phyloP scores from a whole-genome alignment of 2,329 filamentous ascomycete genomes.

The Aspergillus aculeatus region DNA sequence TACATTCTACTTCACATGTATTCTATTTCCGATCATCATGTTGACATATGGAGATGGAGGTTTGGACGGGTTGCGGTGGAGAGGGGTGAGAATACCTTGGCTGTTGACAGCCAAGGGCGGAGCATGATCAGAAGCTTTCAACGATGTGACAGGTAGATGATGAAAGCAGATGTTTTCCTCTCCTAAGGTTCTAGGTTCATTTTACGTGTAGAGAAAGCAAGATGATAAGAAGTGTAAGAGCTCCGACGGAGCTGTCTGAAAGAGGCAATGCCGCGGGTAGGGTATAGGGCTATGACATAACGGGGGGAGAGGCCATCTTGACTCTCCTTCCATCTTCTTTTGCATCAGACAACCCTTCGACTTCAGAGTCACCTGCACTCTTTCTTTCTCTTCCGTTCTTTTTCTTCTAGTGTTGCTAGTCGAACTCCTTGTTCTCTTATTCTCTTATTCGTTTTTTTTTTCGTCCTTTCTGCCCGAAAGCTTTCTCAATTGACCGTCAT shows the following conservation, averaged over 20 bases:
- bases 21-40: conserved; percentile 3
- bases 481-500: conserved; percentile 25
- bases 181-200: background rate
- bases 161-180: background rate
- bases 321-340: background rate
- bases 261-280: conserved; percentile 5
- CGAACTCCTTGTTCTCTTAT: background rate
- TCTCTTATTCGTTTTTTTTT: conserved; percentile 4
- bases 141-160: background rate
- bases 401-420: background rate
- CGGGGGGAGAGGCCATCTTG: background rate
- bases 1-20: conserved; percentile 2
- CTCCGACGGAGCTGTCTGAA: background rate
- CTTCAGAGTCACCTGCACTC: conserved; percentile 8
- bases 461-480: conserved; percentile 17
- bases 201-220: no score
- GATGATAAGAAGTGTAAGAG: background rate
- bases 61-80: conserved; percentile 1
- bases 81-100: background rate
- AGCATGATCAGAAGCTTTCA: background rate
- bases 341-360: background rate
- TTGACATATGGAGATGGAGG: conserved; percentile 2
- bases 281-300: conserved; percentile 20
- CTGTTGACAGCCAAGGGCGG: background rate
- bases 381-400: conserved; percentile 20